Conservation (phyloP, 2,329 filamentous ascomycete genomes). For the Exophiala bonariae region DNA sequence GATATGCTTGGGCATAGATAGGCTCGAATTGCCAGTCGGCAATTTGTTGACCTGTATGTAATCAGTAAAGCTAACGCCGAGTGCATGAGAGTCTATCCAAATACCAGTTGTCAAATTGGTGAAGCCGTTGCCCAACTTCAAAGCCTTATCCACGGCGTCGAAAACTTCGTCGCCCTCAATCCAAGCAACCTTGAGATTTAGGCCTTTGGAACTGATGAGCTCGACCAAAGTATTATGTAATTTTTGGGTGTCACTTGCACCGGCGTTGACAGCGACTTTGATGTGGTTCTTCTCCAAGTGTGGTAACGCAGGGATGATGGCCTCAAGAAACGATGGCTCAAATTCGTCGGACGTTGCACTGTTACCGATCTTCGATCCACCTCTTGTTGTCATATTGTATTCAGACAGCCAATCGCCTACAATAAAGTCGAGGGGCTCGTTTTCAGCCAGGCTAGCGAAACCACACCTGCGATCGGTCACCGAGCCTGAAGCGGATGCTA, state of each 20-base stretch:
- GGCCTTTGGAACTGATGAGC: slow-evolving; percentile 32
- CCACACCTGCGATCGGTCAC: slow-evolving; percentile 17
- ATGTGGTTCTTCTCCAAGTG: slow-evolving; percentile 37
- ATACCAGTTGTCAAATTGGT: slow-evolving; percentile 5
- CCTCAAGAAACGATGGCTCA: slow-evolving; percentile 34
- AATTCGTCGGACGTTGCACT: slow-evolving; percentile 25
- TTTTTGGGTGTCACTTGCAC: slow-evolving; percentile 38
- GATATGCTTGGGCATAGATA: slow-evolving; percentile 29
- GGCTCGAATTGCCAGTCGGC: slow-evolving; percentile 31
- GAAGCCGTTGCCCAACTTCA: slow-evolving; percentile 33
- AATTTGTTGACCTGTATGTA: slow-evolving; percentile 37
- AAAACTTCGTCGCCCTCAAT: slow-evolving; percentile 43
- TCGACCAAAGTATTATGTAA: slow-evolving; percentile 24
- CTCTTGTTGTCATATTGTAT: slow-evolving; percentile 27
- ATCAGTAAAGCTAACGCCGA: too few relatives aligned
- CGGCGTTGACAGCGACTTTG: slow-evolving; percentile 43
- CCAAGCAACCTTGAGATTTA: slow-evolving; percentile 38
- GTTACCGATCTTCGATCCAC: slow-evolving; percentile 9
- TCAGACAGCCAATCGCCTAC: slow-evolving; percentile 33
- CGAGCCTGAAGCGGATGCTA: slow-evolving; percentile 32
- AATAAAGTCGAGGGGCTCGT: slow-evolving; percentile 26
- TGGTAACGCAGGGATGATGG: slow-evolving; percentile 38
- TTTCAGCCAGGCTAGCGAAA: slow-evolving; percentile 10
- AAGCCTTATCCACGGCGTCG: slow-evolving; percentile 28
- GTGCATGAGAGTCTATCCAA: too few relatives aligned